These are phyloP conservation scores for Pseudogymnoascus sp. DNA, from an alignment of 2,329 filamentous ascomycete genomes.

Conservation along the genomic window DNA sequence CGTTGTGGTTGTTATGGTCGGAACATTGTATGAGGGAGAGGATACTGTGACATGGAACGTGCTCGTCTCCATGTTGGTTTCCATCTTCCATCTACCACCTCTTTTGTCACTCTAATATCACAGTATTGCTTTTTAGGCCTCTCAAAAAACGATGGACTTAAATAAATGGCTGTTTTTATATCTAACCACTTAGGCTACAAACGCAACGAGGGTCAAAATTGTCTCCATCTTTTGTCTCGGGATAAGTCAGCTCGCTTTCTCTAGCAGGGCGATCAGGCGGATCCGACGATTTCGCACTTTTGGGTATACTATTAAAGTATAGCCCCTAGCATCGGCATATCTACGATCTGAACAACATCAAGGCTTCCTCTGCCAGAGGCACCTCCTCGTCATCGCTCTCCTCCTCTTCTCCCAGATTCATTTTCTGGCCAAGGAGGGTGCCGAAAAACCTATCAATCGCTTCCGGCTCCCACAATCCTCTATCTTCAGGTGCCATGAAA, in stretches of 20 bases:
- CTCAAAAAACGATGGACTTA: neutral
- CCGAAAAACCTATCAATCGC: conserved; percentile 73
- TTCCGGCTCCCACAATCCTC: conserved; percentile 67
- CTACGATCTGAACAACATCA: conserved; percentile 27
- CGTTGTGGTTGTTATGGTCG: no score
- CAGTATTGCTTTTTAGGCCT: neutral
- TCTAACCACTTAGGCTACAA: neutral
- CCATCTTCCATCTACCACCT: neutral
- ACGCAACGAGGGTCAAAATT: neutral
- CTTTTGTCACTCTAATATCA: neutral
- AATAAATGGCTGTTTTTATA: neutral
- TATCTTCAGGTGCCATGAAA: conserved; percentile 90
- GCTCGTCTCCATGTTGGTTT: no score
- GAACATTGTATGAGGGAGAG: no score
- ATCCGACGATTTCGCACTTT: neutral
- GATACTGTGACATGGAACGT: no score
- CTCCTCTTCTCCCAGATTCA: conserved; percentile 52
- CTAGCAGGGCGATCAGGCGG: neutral
- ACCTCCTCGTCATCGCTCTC: conserved; percentile 44
- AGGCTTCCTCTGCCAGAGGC: conserved; percentile 20
- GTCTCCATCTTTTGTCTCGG: neutral
- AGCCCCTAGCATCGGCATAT: neutral
- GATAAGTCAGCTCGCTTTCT: neutral
- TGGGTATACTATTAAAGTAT: neutral
- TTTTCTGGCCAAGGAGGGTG: conserved; percentile 63